A percentile compares a stretch with the other conserved stretches of the same genome.
Evolutionary conservation across 257 asterid species (phyloP).

Genomic region (Coffea canephora): DNA sequence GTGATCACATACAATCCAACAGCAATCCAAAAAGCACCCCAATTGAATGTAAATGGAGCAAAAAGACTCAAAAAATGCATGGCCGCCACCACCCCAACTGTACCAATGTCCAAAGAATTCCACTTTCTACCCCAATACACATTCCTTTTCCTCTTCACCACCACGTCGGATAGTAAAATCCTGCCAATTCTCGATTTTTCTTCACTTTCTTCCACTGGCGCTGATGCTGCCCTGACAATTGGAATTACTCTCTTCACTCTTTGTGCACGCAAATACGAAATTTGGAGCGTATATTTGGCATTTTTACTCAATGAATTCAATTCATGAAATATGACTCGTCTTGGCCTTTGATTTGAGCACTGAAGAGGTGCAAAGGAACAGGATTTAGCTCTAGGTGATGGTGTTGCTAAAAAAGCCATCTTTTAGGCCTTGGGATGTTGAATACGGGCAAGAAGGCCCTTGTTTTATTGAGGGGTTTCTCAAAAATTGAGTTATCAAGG

Average conservation of each 20-base stretch:
- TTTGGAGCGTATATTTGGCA: conserved; percentile 5
- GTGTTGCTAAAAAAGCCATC: conserved; percentile 47
- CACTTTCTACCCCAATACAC: conserved; percentile 54
- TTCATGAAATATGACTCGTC: conserved; percentile 15
- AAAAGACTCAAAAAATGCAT: conserved; percentile 60
- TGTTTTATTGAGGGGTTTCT: conserved; percentile 21
- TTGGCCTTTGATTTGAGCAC: conserved; percentile 17
- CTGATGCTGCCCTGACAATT: conserved; percentile 38
- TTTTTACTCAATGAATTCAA: conserved; percentile 12
- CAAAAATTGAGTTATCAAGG: conserved; percentile 8
- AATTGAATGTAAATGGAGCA: conserved; percentile 68
- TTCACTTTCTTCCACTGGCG: conserved; percentile 34
- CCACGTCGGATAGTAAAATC: conserved; percentile 66
- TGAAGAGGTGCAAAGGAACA: conserved; percentile 28
- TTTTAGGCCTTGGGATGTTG: conserved; percentile 21
- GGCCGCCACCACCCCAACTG: conserved; percentile 45
- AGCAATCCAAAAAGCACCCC: conserved; percentile 56
- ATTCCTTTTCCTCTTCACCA: conserved; percentile 49
- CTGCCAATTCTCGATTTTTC: conserved; percentile 41
- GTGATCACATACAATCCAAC: conserved; percentile 57
- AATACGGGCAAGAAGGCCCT: conserved; percentile 2
- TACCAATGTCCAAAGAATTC: conserved; percentile 49
- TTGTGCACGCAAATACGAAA: conserved; percentile 19
- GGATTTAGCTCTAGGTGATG: conserved; percentile 39
- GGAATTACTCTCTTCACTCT: conserved; percentile 27